Base-by-base conservation (phyloP, 1,284 basidiomycete genomes). In the Pyrrhoderma lamaoense region DNA sequence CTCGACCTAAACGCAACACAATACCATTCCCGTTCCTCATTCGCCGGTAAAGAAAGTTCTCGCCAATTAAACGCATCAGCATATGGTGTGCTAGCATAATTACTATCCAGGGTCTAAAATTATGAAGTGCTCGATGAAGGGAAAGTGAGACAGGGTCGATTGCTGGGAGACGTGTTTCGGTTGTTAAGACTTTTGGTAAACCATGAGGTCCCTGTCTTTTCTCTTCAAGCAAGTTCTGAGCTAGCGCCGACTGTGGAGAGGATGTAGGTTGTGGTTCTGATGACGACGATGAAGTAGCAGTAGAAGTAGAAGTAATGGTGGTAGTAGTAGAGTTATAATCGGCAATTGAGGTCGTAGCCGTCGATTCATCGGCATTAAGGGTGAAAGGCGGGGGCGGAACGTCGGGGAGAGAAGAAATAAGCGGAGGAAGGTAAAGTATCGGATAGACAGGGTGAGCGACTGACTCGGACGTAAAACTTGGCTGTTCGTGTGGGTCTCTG, bases 1-100 rank as follows among this genome's bases (percentile, higher is more conserved):
- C 78, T 79, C 55, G 85, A 90, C n/a, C 89, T 75, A 66, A 95
- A 95, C 8, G 82, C 89, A 18, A 95, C 93, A 53, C 82, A 84
- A 64, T 93, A 95, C 89, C 90, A 93, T 58, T 93, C 89, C 47
- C 88, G 70, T 58, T 87, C 85, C 39, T 87, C 76, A 2, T 85
- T 75, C 47, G 69, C 68, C 0, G 84, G 83, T 13, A 91, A 71
- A 3, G 65, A 61, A 1, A 96, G 70, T 42, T 85, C 75, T n/a
- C 67, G 60, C 91, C 91, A 96, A 64, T 94, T 95, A 73, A 95
- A 96, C 0, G 88, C 86, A 31, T 80, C 71, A 1, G 69, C 66
- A 60, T 93, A 95, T 3, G 80, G 71, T 2, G 66, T 66, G 13
- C 59, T 61, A 0, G 90, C 83, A 57, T 94, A 94, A 35, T 80